Conservation (phyloP, 306 rosid species). For the Myrica gale region DNA sequence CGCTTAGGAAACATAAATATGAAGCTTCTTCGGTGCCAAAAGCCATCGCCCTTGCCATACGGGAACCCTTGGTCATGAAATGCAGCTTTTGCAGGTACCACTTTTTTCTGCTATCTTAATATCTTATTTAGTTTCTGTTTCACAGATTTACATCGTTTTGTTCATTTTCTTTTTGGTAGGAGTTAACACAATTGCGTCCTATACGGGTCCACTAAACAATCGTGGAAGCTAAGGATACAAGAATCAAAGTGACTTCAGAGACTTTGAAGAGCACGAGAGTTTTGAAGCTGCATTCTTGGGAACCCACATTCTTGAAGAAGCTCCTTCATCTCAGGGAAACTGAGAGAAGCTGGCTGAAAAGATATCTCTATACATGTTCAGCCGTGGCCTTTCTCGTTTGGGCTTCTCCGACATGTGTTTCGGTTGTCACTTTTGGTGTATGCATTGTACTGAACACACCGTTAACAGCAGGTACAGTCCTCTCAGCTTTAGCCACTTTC, state of each 20-base stretch:
- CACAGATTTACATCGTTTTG: constrained; percentile 13
- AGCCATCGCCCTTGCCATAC: constrained; percentile 46
- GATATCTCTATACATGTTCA: constrained; percentile 72
- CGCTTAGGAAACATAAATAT: constrained; percentile 57
- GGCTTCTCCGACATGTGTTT: constrained; percentile 90
- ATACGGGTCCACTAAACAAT: constrained; percentile 82
- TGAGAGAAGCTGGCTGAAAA: constrained; percentile 71
- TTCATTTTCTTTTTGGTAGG: constrained; percentile 40
- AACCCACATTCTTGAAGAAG: constrained; percentile 61
- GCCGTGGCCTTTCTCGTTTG: constrained; percentile 82
- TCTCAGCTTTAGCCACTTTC: constrained; percentile 89
- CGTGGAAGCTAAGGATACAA: constrained; percentile 80
- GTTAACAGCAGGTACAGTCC: constrained; percentile 67
- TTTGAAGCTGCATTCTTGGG: constrained; percentile 90
- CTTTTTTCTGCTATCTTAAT: not conserved
- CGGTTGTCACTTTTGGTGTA: constrained; percentile 75
- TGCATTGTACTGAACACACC: constrained; percentile 61
- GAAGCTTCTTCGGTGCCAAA: constrained; percentile 51
- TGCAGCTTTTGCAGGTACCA: constrained; percentile 77
- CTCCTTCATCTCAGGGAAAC: constrained; percentile 63
- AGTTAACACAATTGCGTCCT: constrained; percentile 70
- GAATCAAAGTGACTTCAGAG: constrained; percentile 85
- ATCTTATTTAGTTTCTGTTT: not conserved
- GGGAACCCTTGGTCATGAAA: constrained; percentile 61
- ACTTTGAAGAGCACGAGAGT: constrained; percentile 73